Evolutionary conservation across 176 grass and related monocot species (phyloP), one percentile per base, ranked within the genome.

Genomic region (Paspalum vaginatum): DNA sequence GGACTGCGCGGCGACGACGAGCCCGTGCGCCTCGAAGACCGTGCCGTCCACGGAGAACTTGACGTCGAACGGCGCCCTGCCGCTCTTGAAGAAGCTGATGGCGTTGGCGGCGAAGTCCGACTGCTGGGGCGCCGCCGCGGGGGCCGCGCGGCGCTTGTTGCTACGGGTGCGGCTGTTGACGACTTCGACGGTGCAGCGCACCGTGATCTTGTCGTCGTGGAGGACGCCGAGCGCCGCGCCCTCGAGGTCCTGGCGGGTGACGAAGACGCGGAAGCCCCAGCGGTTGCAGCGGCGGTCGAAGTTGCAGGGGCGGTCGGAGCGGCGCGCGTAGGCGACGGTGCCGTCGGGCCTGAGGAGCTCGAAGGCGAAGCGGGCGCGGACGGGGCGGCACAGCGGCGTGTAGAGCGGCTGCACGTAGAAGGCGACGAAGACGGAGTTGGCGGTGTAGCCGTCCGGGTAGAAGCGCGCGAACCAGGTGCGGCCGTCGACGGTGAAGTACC

Each of bases 261-360:
- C n/a, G 86, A 72, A 88, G 13, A 24, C 58, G 41, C 80, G 74
- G 86, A 88, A 11, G 1, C 86, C 74, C 86, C 80, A 88, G 74
- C 26, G 21, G 74, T 51, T 88, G 74, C 57, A 71, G 73, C 0
- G 22, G 18, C 14, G 9, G 65, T 78, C 72, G 65, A 82, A 87
- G 46, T 11, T 78, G 86, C 48, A 45, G 1, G 66, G 25, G 0
- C 20, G 80, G 5, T 72, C 48, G 67, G 41, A 49, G 4, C 48
- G 73, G 22, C 48, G 47, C 39, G 58, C 2, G 85, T 83, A 20
- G 78, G 18, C 72, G 64, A 64, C 78, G 63, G 9, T 75, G 49
- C 83, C 78, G 55, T 61, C 77, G 78, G 70, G 65, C 21, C 20
- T 25, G 56, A 89, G 78, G 71, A 89, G 78, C 17, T 54, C 26